Base-by-base conservation (phyloP, 208 protist species). In the Leptomonas seymouri region DNA sequence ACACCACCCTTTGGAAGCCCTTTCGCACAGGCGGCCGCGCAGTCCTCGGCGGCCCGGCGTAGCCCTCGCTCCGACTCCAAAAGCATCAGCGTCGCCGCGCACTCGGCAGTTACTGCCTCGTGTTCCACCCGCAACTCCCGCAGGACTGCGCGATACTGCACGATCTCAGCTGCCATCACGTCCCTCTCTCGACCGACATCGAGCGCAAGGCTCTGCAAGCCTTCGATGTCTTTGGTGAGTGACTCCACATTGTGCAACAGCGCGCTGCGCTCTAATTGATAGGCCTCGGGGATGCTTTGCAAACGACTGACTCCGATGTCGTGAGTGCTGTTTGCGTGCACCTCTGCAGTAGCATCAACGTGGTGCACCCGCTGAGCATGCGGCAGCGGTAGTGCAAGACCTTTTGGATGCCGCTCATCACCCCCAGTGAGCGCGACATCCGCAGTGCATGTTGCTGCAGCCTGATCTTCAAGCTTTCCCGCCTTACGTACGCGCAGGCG, bases 231-330 rank as follows among this genome's bases (percentile, higher is more conserved):
- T 25, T 78, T 48, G 18, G 80, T 73, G 3, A 89, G 51, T 1
- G 73, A 72, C 58, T 87, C 76, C 14, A 90, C 30, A 31, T 81
- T 84, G 28, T 88, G 65, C 56, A 82, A 76, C 23, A 87, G 69
- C 2, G 62, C 36, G 28, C 74, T 76, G 15, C 80, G 80, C 61
- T 93, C 81, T 0, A 66, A 58, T 45, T 81, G 65, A 31, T 82
- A 76, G 14, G 57, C 71, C 39, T 78, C 78, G 2, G 84, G 71
- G 6, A 70, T 51, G 16, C 28, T 3, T 16, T 63, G 71, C 61
- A 76, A 27, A 21, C 71, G 71, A 23, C 3, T 4, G 0, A 66
- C 5, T 9, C 31, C 45, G 0, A 4, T 48, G 21, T 41, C 48
- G 28, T 2, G 20, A 12, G 25, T 6, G 58, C 3, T 16, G 41